phyloP scores from a whole-genome alignment of 306 rosid genomes.

The Boehmeria nivea region DNA sequence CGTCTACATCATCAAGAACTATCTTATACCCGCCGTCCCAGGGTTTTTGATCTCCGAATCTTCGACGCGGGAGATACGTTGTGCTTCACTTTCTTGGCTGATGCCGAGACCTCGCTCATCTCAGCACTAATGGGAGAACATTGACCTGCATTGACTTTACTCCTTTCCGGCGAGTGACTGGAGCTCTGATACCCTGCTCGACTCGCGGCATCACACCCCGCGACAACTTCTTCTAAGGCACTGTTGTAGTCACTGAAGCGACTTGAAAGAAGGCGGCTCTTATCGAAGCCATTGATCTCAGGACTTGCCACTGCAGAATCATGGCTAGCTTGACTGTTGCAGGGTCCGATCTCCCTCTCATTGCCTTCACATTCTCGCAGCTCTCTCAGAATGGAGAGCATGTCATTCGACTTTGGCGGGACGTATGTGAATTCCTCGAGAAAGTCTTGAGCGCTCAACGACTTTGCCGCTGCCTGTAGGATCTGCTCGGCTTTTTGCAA shows the following conservation, averaged over 20 bases:
- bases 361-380: conserved; percentile 15
- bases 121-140: conserved; percentile 15
- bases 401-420: conserved; percentile 27
- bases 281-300: conserved; percentile 10
- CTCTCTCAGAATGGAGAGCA: conserved; percentile 28
- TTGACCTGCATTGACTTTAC: conserved; percentile 6
- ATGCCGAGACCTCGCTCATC: conserved; percentile 1
- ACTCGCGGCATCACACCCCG: not conserved
- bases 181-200: conserved; percentile 18
- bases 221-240: conserved; percentile 1
- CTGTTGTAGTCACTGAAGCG: conserved; percentile 4
- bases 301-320: conserved; percentile 14
- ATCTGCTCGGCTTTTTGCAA: conserved; percentile 38
- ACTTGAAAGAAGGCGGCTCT: not conserved
- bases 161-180: conserved; percentile 10
- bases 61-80: conserved; percentile 20
- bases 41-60: conserved; percentile 11
- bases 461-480: conserved; percentile 28
- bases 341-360: conserved; percentile 21
- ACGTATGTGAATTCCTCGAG: conserved; percentile 21
- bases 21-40: conserved; percentile 5
- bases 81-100: conserved; percentile 11
- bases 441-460: conserved; percentile 26
- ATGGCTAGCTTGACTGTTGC: conserved; percentile 2
- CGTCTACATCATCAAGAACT: conserved; percentile 7